These are phyloP conservation scores for Arthroderma uncinatum DNA, from an alignment of 2,329 filamentous ascomycete species.

Conservation along the genomic window DNA sequence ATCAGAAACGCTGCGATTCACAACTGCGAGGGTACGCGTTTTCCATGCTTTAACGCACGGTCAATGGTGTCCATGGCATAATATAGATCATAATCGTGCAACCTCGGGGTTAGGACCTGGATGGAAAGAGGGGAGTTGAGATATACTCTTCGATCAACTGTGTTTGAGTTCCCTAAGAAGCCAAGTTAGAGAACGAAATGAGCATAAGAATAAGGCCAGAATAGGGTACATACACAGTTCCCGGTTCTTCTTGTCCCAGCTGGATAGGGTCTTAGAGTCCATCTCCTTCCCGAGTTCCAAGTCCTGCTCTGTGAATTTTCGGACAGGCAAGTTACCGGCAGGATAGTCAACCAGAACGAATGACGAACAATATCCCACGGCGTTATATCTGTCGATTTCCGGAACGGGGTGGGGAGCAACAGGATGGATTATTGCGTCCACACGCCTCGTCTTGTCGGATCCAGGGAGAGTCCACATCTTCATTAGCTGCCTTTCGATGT, in stretches of 20 bases:
- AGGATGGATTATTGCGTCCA: conserved; percentile 54
- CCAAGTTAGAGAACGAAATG: not conserved
- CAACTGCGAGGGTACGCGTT: conserved; percentile 9
- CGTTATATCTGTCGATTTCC: conserved; percentile 51
- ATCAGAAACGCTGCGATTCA: not conserved
- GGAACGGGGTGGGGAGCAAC: conserved; percentile 54
- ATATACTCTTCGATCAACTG: conserved; percentile 44
- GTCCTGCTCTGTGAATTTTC: conserved; percentile 40
- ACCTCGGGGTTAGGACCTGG: conserved; percentile 43
- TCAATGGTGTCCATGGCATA: conserved; percentile 46
- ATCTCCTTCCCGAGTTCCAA: conserved; percentile 40
- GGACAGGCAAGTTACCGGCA: conserved; percentile 46
- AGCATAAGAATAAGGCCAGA: not conserved
- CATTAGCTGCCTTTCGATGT: conserved; percentile 46
- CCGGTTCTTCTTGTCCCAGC: conserved; percentile 51
- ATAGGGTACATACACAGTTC: conserved; percentile 41
- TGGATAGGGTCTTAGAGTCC: conserved; percentile 32
- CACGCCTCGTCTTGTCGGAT: conserved; percentile 26
- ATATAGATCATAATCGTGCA: conserved; percentile 44
- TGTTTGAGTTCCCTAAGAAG: conserved; percentile 35
- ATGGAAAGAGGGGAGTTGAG: conserved; percentile 45
- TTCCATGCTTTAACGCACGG: conserved; percentile 18
- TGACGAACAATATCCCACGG: conserved; percentile 49
- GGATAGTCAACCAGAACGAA: conserved; percentile 55
- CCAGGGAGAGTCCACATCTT: conserved; percentile 42